A percentile compares a stretch with the other conserved stretches of the same genome.
phyloP scores from a whole-genome alignment of 495 filamentous ascomycete species.

The Pseudomonodictys pantanalensis region DNA sequence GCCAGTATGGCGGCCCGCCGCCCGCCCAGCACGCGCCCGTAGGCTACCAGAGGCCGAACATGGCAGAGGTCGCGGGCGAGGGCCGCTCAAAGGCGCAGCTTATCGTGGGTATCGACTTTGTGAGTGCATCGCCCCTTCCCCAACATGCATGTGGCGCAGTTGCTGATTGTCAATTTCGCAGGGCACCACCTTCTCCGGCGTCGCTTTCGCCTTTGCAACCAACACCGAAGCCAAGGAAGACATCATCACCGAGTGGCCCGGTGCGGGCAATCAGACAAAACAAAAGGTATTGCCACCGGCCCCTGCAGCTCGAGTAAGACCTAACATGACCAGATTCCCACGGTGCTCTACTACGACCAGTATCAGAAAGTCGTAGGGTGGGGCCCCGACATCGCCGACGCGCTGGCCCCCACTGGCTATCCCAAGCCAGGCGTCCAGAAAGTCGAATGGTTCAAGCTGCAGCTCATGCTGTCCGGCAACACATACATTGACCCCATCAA shows the following conservation, averaged over 20 bases:
- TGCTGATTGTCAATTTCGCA: conserved; percentile 34
- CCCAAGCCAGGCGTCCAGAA: conserved; percentile 74
- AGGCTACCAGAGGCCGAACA: conserved; percentile 40
- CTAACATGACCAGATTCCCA: conserved; percentile 58
- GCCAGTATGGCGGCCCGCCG: conserved; percentile 16
- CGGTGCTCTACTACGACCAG: conserved; percentile 72
- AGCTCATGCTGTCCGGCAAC: conserved; percentile 74
- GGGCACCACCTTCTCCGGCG: conserved; percentile 74
- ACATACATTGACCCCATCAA: conserved; percentile 79
- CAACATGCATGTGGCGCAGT: conserved; percentile 13
- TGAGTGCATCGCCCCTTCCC: conserved; percentile 45
- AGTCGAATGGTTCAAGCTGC: conserved; percentile 77
- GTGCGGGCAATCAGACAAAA: conserved; percentile 71
- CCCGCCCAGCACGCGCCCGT: conserved; percentile 16
- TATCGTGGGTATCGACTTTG: conserved; percentile 80
- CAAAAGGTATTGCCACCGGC: conserved; percentile 56
- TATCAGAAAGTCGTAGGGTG: conserved; percentile 75
- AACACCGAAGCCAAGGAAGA: conserved; percentile 76
- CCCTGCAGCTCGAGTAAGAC: neutral
- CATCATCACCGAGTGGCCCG: conserved; percentile 76
- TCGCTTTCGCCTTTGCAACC: conserved; percentile 72
- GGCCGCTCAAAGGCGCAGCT: conserved; percentile 77
- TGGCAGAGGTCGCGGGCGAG: conserved; percentile 82
- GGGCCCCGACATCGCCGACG: conserved; percentile 74
- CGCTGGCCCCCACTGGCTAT: conserved; percentile 69